Evolutionary conservation across 768 basidiomycete genomes (phyloP).

Genomic region (Neoboletus brunneissimus): DNA sequence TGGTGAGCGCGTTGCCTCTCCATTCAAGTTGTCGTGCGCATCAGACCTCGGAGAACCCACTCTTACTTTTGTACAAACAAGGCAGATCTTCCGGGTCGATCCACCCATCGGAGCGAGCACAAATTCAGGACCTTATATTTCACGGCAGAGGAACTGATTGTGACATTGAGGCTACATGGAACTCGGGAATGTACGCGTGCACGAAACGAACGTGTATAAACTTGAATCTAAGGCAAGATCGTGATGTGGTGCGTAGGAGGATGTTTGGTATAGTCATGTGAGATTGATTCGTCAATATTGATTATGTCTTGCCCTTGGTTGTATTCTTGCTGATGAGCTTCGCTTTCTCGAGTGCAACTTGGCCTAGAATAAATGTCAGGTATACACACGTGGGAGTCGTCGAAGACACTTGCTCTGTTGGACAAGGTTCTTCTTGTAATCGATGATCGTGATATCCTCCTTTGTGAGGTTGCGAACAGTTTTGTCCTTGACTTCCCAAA

Average conservation of each 20-base stretch:
- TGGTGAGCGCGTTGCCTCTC: conserved; percentile 27
- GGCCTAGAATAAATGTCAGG: conserved; percentile 46
- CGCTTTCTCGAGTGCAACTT: conserved; percentile 87
- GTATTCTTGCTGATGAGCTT: conserved; percentile 88
- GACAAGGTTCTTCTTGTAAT: conserved; percentile 88
- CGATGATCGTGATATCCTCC: conserved; percentile 84
- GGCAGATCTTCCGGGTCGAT: conserved; percentile 23
- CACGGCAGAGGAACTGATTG: conserved; percentile 3
- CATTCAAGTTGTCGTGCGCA: conserved; percentile 10
- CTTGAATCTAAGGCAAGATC: conserved; percentile 11
- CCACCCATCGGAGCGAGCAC: conserved; percentile 5
- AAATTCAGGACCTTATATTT: conserved; percentile 11
- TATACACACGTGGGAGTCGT: not conserved
- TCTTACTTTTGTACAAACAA: conserved; percentile 2
- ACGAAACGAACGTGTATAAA: conserved; percentile 13
- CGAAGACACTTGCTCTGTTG: conserved; percentile 59
- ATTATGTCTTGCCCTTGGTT: conserved; percentile 63
- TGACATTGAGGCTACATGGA: conserved; percentile 21
- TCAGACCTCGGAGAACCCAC: conserved; percentile 31
- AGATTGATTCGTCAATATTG: not conserved
- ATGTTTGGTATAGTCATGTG: not conserved
- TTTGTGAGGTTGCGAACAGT: conserved; percentile 92
- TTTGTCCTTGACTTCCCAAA: conserved; percentile 97
- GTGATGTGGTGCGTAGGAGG: conserved; percentile 6
- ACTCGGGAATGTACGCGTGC: conserved; percentile 11